Evolutionary conservation across 148 eudicot genomes (phyloP), one percentile per base, ranked within the genome.

Genomic region (Salicornia ramosissima): DNA sequence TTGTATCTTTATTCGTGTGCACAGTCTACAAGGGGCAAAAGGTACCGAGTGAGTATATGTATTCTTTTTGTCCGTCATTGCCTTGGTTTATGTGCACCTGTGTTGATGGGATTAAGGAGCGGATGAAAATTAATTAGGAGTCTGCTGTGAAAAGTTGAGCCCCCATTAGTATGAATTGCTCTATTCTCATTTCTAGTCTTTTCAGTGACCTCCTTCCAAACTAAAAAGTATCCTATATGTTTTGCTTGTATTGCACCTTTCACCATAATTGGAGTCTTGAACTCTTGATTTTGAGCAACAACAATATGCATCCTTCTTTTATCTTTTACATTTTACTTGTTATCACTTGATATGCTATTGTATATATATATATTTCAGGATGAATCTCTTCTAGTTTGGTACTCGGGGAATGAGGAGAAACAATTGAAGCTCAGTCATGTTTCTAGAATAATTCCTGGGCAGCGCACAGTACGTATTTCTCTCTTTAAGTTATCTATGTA

Each of bases 361-460:
- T 51, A 10, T 31, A 45, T 45, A 26, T n/a, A n/a, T 15, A 45
- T 45, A 26, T 82, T 77, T 78, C 88, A 90, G 96, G 96, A 90
- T 79, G 92, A 90, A 71, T 69, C 90, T 49, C 72, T 77, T 64
- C 77, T 90, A 40, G 74, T 87, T 31, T 90, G 96, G 96, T 83
- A 75, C 78, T 69, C 81, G 40, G 87, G 85, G n/a, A 86, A 85
- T 69, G 78, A 79, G 67, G 91, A 89, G 80, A 90, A 83, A 73
- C 85, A 85, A 76, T 83, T 89, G 54, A 79, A 75, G 66, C 81
- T 89, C 68, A 80, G 77, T 77, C 87, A 85, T 42, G 89, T 89
- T 70, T 79, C 88, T 25, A 82, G 86, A 64, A 87, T 89, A 60
- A 83, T 89, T 69, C 89, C 96, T 65, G 96, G 96, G 57, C 96